Percentiles rank a stretch among this genome's conserved stretches.
These are phyloP conservation scores for Xylaria arbuscula DNA, from an alignment of 2,329 filamentous ascomycete genomes.

Conservation along the genomic window DNA sequence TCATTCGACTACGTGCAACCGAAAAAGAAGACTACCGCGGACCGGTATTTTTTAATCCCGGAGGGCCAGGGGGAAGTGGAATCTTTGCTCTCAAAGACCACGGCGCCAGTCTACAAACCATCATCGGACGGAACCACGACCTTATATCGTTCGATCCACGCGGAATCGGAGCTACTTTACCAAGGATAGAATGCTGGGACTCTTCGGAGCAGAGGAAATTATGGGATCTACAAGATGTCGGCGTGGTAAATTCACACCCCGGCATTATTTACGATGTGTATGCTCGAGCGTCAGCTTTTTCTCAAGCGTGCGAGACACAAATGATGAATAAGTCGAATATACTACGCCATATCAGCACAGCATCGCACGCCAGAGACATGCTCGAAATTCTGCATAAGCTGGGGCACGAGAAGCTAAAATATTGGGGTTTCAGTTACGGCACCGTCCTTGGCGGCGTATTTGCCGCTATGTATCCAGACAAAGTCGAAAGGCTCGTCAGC, in stretches of 20 bases:
- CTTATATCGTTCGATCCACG: constrained; percentile 64
- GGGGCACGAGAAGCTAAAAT: constrained; percentile 57
- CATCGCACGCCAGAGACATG: constrained; percentile 60
- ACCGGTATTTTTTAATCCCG: constrained; percentile 56
- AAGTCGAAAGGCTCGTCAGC: constrained; percentile 61
- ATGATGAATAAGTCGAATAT: constrained; percentile 52
- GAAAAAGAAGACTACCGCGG: constrained; percentile 47
- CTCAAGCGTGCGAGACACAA: constrained; percentile 56
- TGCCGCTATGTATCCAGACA: constrained; percentile 63
- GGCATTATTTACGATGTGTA: constrained; percentile 60
- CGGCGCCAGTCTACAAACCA: constrained; percentile 39
- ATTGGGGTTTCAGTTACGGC: constrained; percentile 67
- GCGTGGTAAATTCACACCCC: constrained; percentile 59
- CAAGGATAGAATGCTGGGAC: constrained; percentile 64
- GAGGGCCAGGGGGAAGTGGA: constrained; percentile 62
- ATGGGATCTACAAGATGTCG: constrained; percentile 59
- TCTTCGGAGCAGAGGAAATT: constrained; percentile 55
- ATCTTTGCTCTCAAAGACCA: constrained; percentile 50
- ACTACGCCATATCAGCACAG: constrained; percentile 57
- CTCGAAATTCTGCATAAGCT: constrained; percentile 58
- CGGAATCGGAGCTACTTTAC: constrained; percentile 62
- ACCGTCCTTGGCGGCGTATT: constrained; percentile 64
- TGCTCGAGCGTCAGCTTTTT: constrained; percentile 56
- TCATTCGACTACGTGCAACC: constrained; percentile 54
- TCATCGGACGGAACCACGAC: constrained; percentile 53